A percentile compares a stretch with the other conserved stretches of the same genome.
These are phyloP conservation scores for Heterobasidion annosum DNA, from an alignment of 1,284 basidiomycete genomes.

Conservation along the genomic window DNA sequence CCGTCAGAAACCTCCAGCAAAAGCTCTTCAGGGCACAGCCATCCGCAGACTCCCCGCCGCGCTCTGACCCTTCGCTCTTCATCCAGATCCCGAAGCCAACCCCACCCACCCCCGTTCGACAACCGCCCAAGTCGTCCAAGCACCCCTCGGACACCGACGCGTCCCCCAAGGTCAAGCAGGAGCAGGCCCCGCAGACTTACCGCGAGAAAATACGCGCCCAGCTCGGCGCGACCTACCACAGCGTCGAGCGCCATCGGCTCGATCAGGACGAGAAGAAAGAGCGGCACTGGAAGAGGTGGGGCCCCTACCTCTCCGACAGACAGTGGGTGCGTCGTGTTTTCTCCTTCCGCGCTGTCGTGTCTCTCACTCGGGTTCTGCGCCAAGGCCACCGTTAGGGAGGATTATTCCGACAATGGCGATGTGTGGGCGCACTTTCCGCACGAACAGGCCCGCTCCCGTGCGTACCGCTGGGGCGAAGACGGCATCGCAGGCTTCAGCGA, in stretches of 20 bases:
- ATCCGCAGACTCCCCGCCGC: constrained; percentile 16
- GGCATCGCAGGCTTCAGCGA: constrained; percentile 95
- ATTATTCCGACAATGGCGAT: constrained; percentile 94
- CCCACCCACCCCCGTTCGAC: constrained; percentile 24
- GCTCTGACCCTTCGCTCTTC: constrained; percentile 45
- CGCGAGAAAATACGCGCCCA: constrained; percentile 50
- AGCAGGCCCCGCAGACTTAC: constrained; percentile 28
- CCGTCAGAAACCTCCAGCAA: constrained; percentile 1
- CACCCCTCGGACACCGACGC: constrained; percentile 21
- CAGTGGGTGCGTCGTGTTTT: constrained; percentile 74
- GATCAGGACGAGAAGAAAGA: constrained; percentile 59
- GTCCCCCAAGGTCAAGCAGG: constrained; percentile 15
- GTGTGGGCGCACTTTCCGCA: constrained; percentile 98
- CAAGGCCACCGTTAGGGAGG: constrained; percentile 94
- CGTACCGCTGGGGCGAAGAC: constrained; percentile 98
- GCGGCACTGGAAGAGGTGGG: constrained; percentile 96
- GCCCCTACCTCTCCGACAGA: constrained; percentile 92
- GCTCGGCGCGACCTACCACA: constrained; percentile 53
- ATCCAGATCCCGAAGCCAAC: constrained; percentile 71
- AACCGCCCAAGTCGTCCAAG: constrained; percentile 40
- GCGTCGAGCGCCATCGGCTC: constrained; percentile 65
- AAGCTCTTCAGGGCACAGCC: not conserved
- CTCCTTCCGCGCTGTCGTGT: not conserved
- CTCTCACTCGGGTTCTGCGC: not conserved
- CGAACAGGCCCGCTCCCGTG: constrained; percentile 87